phyloP scores from a whole-genome alignment of 768 basidiomycete species.

The Russula foetens region DNA sequence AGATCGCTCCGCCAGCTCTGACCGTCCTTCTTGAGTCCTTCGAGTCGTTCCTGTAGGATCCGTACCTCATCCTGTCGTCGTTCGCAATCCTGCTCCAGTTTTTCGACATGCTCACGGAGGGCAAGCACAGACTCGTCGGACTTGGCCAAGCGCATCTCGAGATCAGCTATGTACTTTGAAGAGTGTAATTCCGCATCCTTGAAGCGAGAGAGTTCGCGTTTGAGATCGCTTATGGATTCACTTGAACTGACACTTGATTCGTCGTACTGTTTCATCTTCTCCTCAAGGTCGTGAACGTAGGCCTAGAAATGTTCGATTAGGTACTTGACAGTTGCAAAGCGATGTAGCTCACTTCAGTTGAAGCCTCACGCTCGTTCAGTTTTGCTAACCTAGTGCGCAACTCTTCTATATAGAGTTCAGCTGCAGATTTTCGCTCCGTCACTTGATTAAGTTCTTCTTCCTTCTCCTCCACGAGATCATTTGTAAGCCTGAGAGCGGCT shows the following conservation, averaged over 20 bases:
- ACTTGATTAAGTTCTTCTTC: slow-evolving; percentile 68
- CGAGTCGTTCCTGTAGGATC: slow-evolving; percentile 61
- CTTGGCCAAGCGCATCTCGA: slow-evolving; percentile 72
- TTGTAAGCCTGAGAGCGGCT: slow-evolving; percentile 82
- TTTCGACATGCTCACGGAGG: slow-evolving; percentile 64
- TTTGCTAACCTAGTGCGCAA: slow-evolving; percentile 73
- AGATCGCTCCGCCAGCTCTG: slow-evolving; percentile 80
- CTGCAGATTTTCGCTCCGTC: slow-evolving; percentile 62
- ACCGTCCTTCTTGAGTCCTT: slow-evolving; percentile 60
- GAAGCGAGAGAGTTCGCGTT: slow-evolving; percentile 70
- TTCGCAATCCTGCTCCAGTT: slow-evolving; percentile 68
- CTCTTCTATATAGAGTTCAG: slow-evolving; percentile 84
- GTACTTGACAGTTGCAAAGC: slow-evolving; percentile 4
- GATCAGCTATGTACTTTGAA: slow-evolving; percentile 72
- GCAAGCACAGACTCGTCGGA: slow-evolving; percentile 69
- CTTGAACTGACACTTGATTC: slow-evolving; percentile 70
- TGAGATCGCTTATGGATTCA: slow-evolving; percentile 75
- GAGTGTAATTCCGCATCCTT: slow-evolving; percentile 71
- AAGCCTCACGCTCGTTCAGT: slow-evolving; percentile 79
- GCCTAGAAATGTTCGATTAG: slow-evolving; percentile 43
- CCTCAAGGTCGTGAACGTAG: slow-evolving; percentile 89
- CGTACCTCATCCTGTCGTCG: slow-evolving; percentile 65
- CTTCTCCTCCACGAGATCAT: slow-evolving; percentile 89
- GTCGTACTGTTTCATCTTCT: slow-evolving; percentile 79
- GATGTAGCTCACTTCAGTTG: slow-evolving; percentile 65